Conservation (phyloP, 306 rosid species). For the Boehmeria nivea region DNA sequence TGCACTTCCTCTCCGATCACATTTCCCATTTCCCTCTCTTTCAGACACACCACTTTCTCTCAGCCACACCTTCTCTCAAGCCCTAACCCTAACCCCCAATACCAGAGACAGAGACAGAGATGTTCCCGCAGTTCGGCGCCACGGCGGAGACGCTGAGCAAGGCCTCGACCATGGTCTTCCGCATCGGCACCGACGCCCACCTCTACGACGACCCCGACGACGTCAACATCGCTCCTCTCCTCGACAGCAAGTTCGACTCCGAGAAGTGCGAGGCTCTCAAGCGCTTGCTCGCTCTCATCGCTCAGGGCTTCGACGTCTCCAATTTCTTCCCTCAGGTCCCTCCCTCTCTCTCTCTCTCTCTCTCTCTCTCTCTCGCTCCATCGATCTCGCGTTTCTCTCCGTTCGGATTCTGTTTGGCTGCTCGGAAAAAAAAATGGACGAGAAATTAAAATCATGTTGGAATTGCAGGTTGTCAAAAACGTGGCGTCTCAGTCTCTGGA, state of each 20-base stretch:
- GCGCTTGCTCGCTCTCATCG: conserved; percentile 90
- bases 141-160: conserved; percentile 89
- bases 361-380: conserved; percentile 6
- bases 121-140: conserved; percentile 88
- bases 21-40: too few species aligned
- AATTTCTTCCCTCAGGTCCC: conserved; percentile 88
- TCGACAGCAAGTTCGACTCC: conserved; percentile 91
- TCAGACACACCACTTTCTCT: too few species aligned
- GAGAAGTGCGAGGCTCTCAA: conserved; percentile 97
- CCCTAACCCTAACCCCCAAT: too few species aligned
- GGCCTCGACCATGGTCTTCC: conserved; percentile 88
- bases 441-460: background rate
- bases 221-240: conserved; percentile 70
- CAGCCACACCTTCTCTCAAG: too few species aligned
- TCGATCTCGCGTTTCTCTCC: background rate
- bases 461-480: conserved; percentile 84
- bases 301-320: conserved; percentile 94
- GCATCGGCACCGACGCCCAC: conserved; percentile 98
- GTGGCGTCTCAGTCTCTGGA: conserved; percentile 88
- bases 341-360: too few species aligned
- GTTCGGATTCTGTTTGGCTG: conserved; percentile 11
- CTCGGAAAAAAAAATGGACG: background rate
- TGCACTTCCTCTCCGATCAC: too few species aligned
- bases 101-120: too few species aligned
- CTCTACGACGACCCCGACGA: conserved; percentile 99